Base-by-base conservation (phyloP, 1,284 basidiomycete genomes). In the Coniferiporia weirii region DNA sequence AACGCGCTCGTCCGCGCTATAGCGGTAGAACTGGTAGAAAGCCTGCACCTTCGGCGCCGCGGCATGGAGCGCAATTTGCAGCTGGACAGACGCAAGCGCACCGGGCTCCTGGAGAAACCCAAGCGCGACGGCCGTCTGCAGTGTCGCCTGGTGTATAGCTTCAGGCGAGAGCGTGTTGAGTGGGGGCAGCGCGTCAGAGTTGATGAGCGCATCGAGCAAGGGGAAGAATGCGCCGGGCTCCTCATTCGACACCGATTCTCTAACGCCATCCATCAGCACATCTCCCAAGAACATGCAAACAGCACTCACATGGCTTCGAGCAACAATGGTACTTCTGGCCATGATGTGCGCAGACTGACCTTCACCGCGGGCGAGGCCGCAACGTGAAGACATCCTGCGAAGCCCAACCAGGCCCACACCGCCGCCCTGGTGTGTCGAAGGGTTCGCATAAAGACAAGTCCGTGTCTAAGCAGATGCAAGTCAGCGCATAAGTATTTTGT, bases 281-380 rank as follows among this genome's bases (percentile, higher is more conserved):
- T 58, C 27, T 27, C 27, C 27, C 5, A 20, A 20, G 48, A 61
- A 45, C 22, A 4, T 6, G 9, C 38, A 45, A 22, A 51, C 12
- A 46, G n/a, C 34, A 75, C 90, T 68, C 68, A 95, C 89, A 98
- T 72, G 54, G 91, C 81, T 74, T 97, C 95, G 19, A 94, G 78
- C 1, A 95, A 69, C 8, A 88, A 76, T 10, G 89, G 83, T 5
- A 89, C 81, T 19, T 87, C 82, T 3, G 81, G 72, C 91, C 94
- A 97, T 54, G 89, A 89, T 1, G 93, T 87, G 63, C 83, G 81
- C 32, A 97, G 76, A 40, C 84, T 80, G 20, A 95, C 86, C 59
- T 85, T 85, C 13, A 96, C 85, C 1, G 89, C 85, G 12, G 91
- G 89, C 44, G 83, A 82, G 19, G 74, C 69, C 54, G 70, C 68